phyloP scores from a whole-genome alignment of 306 rosid genomes.

The Phaseolus lunatus region DNA sequence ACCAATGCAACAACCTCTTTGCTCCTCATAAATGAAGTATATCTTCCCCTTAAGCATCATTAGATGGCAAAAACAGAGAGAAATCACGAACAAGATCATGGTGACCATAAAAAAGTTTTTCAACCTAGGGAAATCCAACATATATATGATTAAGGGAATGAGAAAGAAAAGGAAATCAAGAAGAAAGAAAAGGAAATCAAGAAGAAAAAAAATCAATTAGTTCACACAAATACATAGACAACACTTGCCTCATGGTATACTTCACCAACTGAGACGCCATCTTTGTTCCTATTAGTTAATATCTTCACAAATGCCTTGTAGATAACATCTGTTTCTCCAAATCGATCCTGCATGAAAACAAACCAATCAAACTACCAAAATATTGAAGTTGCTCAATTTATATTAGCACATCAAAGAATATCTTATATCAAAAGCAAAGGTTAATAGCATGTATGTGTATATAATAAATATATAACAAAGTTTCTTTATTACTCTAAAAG shows the following conservation, averaged over 20 bases:
- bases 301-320: neutral
- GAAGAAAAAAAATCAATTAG: neutral
- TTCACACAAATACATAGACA: neutral
- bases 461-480: no score
- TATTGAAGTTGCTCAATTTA: neutral
- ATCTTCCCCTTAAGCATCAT: neutral
- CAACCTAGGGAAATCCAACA: slow-evolving; percentile 46
- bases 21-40: neutral
- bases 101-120: slow-evolving; percentile 49
- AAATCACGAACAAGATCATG: slow-evolving; percentile 68
- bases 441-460: no score
- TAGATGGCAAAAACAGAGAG: slow-evolving; percentile 53
- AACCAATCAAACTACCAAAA: neutral
- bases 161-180: neutral
- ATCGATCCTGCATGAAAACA: neutral
- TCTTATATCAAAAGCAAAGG: no score
- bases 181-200: neutral
- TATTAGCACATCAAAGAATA: neutral
- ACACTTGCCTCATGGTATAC: neutral
- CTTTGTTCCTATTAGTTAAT: neutral
- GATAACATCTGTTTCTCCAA: neutral
- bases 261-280: no score
- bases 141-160: neutral
- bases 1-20: neutral
- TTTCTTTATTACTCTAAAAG: no score